Evolutionary conservation across 441 rosid genomes (phyloP).

Genomic region (Eruca vesicaria): DNA sequence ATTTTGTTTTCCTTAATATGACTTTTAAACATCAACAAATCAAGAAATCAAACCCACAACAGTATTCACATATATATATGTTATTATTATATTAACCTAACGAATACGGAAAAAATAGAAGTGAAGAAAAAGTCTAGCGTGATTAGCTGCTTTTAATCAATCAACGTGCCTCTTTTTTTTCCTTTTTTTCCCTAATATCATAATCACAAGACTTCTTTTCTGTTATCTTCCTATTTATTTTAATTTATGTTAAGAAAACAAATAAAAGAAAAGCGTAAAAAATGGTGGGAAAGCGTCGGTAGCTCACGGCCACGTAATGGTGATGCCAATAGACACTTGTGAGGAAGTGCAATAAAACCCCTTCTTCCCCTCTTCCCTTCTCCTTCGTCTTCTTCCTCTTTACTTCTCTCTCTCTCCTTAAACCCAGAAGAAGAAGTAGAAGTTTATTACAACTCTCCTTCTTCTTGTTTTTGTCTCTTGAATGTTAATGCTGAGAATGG

Average conservation of each 20-base stretch:
- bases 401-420: conserved; percentile 7
- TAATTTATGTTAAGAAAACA: neutral
- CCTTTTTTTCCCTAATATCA: conserved; percentile 3
- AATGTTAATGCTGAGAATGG: conserved; percentile 43
- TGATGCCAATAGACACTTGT: conserved; percentile 48
- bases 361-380: conserved; percentile 19
- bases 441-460: neutral
- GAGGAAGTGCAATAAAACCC: conserved; percentile 39
- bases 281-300: conserved; percentile 38
- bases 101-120: neutral
- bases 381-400: conserved; percentile 2
- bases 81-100: neutral
- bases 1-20: neutral
- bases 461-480: neutral
- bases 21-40: conserved; percentile 9
- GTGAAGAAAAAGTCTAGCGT: neutral
- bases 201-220: neutral
- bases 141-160: conserved; percentile 38
- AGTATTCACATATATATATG: neutral
- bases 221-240: neutral
- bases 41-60: neutral
- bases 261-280: conserved; percentile 23
- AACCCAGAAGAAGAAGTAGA: neutral
- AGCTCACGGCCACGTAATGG: conserved; percentile 45
- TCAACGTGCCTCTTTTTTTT: conserved; percentile 19